Evolutionary conservation across 1,284 basidiomycete species (phyloP).

Genomic region (Apiotrichum montevideense): DNA sequence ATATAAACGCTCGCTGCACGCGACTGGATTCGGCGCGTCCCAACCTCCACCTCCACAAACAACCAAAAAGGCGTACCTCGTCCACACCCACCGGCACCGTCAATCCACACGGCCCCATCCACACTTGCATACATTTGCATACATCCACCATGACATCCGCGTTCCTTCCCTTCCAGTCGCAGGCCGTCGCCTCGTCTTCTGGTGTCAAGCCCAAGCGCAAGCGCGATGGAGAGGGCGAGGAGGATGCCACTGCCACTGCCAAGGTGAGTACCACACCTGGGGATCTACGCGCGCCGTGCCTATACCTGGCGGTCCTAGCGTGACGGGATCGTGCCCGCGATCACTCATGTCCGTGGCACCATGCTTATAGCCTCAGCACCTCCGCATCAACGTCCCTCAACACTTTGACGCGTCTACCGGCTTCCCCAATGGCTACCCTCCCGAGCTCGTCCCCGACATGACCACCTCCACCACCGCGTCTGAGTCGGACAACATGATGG

Average conservation of each 20-base stretch:
- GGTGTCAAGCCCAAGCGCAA: conserved; percentile 40
- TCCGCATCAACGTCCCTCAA: conserved; percentile 10
- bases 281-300: too few relatives aligned
- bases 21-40: too few relatives aligned
- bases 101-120: background rate
- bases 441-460: conserved; percentile 35
- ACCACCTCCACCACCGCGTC: conserved; percentile 12
- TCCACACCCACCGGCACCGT: background rate
- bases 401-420: conserved; percentile 4
- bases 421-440: conserved; percentile 8
- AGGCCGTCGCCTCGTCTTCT: conserved; percentile 21
- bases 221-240: conserved; percentile 16
- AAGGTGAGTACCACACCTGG: conserved; percentile 3
- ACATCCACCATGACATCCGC: conserved; percentile 19
- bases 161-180: conserved; percentile 14
- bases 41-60: background rate
- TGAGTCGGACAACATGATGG: conserved; percentile 27
- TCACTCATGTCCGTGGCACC: too few relatives aligned
- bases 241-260: conserved; percentile 11
- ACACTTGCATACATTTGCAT: background rate
- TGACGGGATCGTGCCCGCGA: too few relatives aligned
- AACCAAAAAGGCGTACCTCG: background rate
- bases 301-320: too few relatives aligned
- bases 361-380: conserved; percentile 7
- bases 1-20: too few relatives aligned